Base-by-base conservation (phyloP, 345 rosid species). In the Xanthoceras sorbifolium region DNA sequence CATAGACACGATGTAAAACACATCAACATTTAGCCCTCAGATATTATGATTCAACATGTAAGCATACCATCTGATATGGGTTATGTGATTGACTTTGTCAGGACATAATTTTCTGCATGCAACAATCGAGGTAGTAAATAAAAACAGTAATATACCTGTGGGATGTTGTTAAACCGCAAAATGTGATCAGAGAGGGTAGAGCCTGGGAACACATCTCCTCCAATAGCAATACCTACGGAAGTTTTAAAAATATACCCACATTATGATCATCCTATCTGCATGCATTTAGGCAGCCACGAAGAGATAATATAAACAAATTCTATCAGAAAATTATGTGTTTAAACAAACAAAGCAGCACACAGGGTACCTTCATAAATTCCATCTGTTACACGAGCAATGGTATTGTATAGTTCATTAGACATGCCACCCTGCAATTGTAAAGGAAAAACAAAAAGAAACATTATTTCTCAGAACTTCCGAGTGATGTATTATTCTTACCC, bases 171-270 rank as follows among this genome's bases (percentile, higher is more conserved):
- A 80, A 95, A 95, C 82, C 99, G 83, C 88, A 95, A 84, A 76
- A 92, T 86, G 81, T 93, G 97, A 85, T 95, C 96, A 60, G 98
- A 95, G 64, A 95, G 89, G 29, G 99, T 95, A 46, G 99, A 95
- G 54, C 97, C 97, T 0, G 98, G 98, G 89, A 93, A 95, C 74
- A 93, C 99, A 85, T 95, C 99, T 78, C 99, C 99, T 83, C 97
- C 98, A 78, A 93, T 95, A 66, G 98, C 99, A 84, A 95, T 92
- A 75, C 99, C 99, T 95, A 55, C 23, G 64, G 26, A 32, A 80
- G 78, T 85, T 77, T 68, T 78, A 80, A 73, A 82, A 71, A 76
- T 8, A 42, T 9, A 79, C 32, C 57, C 77, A 64, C 23, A 61
- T 18, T 17, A 64, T 34, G 67, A 12, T 66, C 34, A 42, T 20